Percentiles rank a stretch among this genome's conserved stretches.
Evolutionary conservation across 2,329 filamentous ascomycete species (phyloP).

Genomic region (Trichophyton benhamiae): DNA sequence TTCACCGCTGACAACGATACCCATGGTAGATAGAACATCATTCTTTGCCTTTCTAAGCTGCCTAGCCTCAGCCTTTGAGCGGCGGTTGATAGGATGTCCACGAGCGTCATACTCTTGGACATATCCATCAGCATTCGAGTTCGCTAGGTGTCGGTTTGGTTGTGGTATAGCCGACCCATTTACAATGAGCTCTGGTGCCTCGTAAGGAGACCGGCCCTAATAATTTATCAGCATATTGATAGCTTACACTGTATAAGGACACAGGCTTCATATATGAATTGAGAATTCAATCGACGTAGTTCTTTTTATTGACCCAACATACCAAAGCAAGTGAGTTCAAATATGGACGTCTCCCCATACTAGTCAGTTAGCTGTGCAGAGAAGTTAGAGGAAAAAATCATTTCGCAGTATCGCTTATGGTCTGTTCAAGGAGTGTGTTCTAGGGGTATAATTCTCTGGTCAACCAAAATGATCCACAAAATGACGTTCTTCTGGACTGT

Average conservation of each 20-base stretch:
- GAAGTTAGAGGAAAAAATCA: not conserved
- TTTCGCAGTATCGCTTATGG: not conserved
- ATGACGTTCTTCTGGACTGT: not conserved
- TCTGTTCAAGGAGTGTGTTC: too few species aligned
- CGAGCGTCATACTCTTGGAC: slow-evolving; percentile 37
- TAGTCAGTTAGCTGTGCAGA: not conserved
- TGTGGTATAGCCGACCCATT: slow-evolving; percentile 5
- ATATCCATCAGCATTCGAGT: slow-evolving; percentile 30
- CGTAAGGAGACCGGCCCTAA: slow-evolving; percentile 37
- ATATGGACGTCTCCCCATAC: slow-evolving; percentile 36
- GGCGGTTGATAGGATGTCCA: slow-evolving; percentile 36
- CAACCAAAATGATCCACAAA: not conserved
- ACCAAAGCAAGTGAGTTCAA: slow-evolving; percentile 36
- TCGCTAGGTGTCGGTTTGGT: not conserved
- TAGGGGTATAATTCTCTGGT: not conserved
- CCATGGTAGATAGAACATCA: slow-evolving; percentile 39
- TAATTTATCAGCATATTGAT: slow-evolving; percentile 14
- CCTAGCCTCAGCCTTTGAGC: slow-evolving; percentile 28
- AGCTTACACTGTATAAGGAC: not conserved
- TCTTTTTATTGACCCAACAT: slow-evolving; percentile 16
- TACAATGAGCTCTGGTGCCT: slow-evolving; percentile 25
- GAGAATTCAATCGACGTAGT: too few species aligned
- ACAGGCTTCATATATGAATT: not conserved
- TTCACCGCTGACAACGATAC: slow-evolving; percentile 35
- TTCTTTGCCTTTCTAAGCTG: slow-evolving; percentile 38